Evolutionary conservation across 1,284 basidiomycete species (phyloP).

Genomic region (Marasmius oreades): DNA sequence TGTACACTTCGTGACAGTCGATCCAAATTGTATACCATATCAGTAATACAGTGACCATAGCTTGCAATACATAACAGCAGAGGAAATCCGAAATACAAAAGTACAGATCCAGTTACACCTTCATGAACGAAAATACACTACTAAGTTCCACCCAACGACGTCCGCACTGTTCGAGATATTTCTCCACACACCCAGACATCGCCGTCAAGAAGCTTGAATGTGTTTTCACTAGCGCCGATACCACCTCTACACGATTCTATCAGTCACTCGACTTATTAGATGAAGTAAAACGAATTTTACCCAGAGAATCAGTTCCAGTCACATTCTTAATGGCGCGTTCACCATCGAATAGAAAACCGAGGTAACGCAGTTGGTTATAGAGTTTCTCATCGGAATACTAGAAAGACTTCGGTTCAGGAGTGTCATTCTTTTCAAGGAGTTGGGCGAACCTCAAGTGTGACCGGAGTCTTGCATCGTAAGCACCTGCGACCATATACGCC

Average conservation of each 20-base stretch:
- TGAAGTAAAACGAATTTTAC: conserved; percentile 26
- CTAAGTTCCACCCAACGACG: conserved; percentile 84
- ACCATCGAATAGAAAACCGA: conserved; percentile 71
- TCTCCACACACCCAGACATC: conserved; percentile 61
- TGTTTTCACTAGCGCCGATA: conserved; percentile 43
- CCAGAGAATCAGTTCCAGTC: conserved; percentile 43
- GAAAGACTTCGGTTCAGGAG: conserved; percentile 3
- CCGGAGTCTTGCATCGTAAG: conserved; percentile 69
- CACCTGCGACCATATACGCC: conserved; percentile 87
- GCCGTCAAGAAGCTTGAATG: conserved; percentile 50
- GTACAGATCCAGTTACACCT: conserved; percentile 27
- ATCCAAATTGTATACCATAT: not conserved
- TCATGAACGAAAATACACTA: conserved; percentile 78
- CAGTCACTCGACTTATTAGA: not conserved
- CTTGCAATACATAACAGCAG: not conserved
- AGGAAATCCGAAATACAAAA: not conserved
- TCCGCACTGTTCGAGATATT: conserved; percentile 81
- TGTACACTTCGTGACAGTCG: too few species aligned
- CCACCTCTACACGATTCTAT: conserved; percentile 43
- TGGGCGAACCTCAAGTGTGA: conserved; percentile 82
- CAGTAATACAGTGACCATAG: not conserved
- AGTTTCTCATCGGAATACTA: conserved; percentile 83
- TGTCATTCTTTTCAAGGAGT: too few species aligned
- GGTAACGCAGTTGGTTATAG: conserved; percentile 88
- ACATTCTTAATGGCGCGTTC: conserved; percentile 59